Base-by-base conservation (phyloP, 257 asterid genomes). In the Prunella vulgaris region DNA sequence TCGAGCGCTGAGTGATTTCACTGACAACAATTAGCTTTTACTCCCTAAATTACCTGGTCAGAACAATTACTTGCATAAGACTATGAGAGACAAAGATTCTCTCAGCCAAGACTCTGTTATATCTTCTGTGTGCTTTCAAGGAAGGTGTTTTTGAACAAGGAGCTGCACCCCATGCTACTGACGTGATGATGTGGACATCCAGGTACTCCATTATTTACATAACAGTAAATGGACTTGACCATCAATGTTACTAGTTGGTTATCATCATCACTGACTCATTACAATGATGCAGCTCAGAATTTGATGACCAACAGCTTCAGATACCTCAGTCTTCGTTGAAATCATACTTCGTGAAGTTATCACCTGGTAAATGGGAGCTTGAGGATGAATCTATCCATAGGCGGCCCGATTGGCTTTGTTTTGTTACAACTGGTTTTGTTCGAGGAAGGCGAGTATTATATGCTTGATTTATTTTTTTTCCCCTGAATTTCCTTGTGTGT, bases 91-190 rank as follows among this genome's bases (percentile, higher is more conserved):
- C 54, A 69, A 63, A 65, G 83, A 78, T 40, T 65, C 77, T 60
- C 76, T 70, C 75, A 77, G 67, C 61, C 85, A 68, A 21, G 77
- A 77, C 22, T 12, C 61, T 15, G 58, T 57, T 49, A 12, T 69
- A 75, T 75, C 80, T 71, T 74, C 60, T 93, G 64, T 84, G 44
- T 51, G 93, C 95, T 67, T 79, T 67, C 71, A 87, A 73, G 49
- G 95, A 83, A 76, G 96, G 99, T 69, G 85, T 82, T 67, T 93
- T 88, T 52, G 93, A 87, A 80, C 86, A 91, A 69, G 97, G 97
- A 71, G 96, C 96, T n/a, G 93, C 96, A 53, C 95, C 97, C 73
- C 79, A 17, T 64, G 78, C 69, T 40, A 64, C 82, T 60, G 97
- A 93, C 70, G 75, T 90, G 59, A 53, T 38, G 76, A 66, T 32